Percentiles rank a stretch among this genome's conserved stretches.
Conservation (phyloP, 805 yeast genomes). For the Candida vaughaniae region DNA sequence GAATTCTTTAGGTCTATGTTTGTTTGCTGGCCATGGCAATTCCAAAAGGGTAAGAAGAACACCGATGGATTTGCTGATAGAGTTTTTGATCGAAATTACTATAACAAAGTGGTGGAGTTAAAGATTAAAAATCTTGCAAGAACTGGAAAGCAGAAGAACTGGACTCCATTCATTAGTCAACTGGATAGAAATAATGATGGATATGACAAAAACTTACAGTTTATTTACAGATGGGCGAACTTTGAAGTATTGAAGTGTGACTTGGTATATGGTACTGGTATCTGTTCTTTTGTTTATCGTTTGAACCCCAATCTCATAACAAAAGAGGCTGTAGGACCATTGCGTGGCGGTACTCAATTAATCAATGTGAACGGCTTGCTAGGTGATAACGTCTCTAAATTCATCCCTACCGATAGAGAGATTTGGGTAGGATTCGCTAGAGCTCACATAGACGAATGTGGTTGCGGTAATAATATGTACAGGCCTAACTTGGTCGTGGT, state of each 20-base stretch:
- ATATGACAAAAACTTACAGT: conserved; percentile 20
- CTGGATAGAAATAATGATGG: conserved; percentile 19
- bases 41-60: conserved; percentile 24
- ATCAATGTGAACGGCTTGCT: conserved; percentile 20
- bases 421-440: conserved; percentile 42
- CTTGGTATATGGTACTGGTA: conserved; percentile 14
- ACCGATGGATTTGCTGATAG: conserved; percentile 19
- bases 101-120: conserved; percentile 22
- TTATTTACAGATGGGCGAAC: conserved; percentile 33
- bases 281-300: conserved; percentile 13
- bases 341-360: conserved; percentile 40
- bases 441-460: conserved; percentile 39
- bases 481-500: conserved; percentile 39
- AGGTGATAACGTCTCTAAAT: conserved; percentile 7
- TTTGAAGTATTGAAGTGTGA: conserved; percentile 17
- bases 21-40: conserved; percentile 35
- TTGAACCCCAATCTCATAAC: conserved; percentile 7
- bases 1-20: conserved; percentile 27
- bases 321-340: conserved; percentile 25
- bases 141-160: conserved; percentile 29
- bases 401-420: conserved; percentile 24
- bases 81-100: conserved; percentile 16
- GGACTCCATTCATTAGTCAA: conserved; percentile 40
- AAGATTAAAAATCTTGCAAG: conserved; percentile 13
- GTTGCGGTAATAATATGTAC: conserved; percentile 40